A percentile compares a stretch with the other conserved stretches of the same genome.
Conservation (phyloP, 352 stramenopile genomes). For the Phytopythium oedochilum region DNA sequence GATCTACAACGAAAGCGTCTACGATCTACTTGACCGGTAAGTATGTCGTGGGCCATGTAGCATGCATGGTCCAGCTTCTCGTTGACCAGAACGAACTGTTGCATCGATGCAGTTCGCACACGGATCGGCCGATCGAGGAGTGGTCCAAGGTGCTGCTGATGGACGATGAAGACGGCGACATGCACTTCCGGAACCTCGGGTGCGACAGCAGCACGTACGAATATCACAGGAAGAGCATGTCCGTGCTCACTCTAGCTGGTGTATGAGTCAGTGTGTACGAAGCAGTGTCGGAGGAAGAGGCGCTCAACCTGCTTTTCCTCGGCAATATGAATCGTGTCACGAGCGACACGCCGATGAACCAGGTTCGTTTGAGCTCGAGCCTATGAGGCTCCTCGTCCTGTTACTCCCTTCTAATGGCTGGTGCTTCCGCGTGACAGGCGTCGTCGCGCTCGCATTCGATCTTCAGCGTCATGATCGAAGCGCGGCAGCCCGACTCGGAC, state of each 20-base stretch:
- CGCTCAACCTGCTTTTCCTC: slow-evolving; percentile 94
- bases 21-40: slow-evolving; percentile 88
- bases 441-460: slow-evolving; percentile 95
- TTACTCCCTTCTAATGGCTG: not conserved
- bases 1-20: slow-evolving; percentile 96
- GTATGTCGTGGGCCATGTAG: too few species aligned
- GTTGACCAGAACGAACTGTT: not conserved
- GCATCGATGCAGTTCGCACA: slow-evolving; percentile 36
- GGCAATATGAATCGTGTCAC: slow-evolving; percentile 96
- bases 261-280: slow-evolving; percentile 56
- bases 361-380: slow-evolving; percentile 20
- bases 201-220: slow-evolving; percentile 5
- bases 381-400: too few species aligned
- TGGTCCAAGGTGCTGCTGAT: slow-evolving; percentile 79
- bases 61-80: too few species aligned
- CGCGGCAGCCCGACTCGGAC: slow-evolving; percentile 63
- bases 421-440: slow-evolving; percentile 16
- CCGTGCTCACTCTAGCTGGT: not conserved
- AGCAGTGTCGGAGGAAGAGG: slow-evolving; percentile 88
- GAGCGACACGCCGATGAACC: slow-evolving; percentile 96
- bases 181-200: slow-evolving; percentile 78
- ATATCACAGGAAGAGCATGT: not conserved
- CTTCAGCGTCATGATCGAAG: slow-evolving; percentile 93
- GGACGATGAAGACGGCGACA: slow-evolving; percentile 75
- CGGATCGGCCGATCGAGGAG: slow-evolving; percentile 66